phyloP scores from a whole-genome alignment of 768 basidiomycete genomes.

The Xanthoconium purpureum region DNA sequence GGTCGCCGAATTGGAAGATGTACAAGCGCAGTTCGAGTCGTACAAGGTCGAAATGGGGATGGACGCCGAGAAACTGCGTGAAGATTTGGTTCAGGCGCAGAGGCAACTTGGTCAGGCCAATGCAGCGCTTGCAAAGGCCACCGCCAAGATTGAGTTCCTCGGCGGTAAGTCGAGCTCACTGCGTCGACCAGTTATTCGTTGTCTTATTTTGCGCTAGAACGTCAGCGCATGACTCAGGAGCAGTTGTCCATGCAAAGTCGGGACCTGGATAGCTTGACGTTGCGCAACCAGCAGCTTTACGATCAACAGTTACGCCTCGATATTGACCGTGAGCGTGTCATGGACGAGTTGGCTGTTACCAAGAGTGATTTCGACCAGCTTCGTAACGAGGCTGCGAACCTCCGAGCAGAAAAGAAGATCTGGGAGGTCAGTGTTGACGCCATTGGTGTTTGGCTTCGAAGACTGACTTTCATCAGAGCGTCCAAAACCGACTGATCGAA shows the following conservation, averaged over 20 bases:
- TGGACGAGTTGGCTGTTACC: slow-evolving; percentile 60
- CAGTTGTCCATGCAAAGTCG: slow-evolving; percentile 57
- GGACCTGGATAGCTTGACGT: slow-evolving; percentile 63
- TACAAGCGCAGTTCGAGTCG: slow-evolving; percentile 76
- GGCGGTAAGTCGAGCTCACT: slow-evolving; percentile 48
- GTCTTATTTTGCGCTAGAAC: slow-evolving; percentile 43
- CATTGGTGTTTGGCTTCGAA: background rate
- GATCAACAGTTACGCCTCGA: slow-evolving; percentile 74
- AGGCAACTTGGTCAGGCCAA: slow-evolving; percentile 63
- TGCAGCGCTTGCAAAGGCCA: slow-evolving; percentile 75
- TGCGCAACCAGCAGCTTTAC: slow-evolving; percentile 69
- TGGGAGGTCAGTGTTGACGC: slow-evolving; percentile 67
- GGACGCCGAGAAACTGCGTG: slow-evolving; percentile 69
- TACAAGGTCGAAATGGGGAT: slow-evolving; percentile 78
- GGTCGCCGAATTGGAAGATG: slow-evolving; percentile 62
- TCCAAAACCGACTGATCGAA: slow-evolving; percentile 76
- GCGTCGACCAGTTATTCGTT: background rate
- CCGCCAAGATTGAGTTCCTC: slow-evolving; percentile 76
- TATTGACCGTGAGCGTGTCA: slow-evolving; percentile 66
- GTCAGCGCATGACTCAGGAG: slow-evolving; percentile 68
- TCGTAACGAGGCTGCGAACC: slow-evolving; percentile 81
- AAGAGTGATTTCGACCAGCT: slow-evolving; percentile 69
- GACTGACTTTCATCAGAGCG: slow-evolving; percentile 46
- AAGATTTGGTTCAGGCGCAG: slow-evolving; percentile 63
- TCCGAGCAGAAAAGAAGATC: slow-evolving; percentile 90